Conservation (phyloP, 352 stramenopile species). For the Phytophthora sojae region DNA sequence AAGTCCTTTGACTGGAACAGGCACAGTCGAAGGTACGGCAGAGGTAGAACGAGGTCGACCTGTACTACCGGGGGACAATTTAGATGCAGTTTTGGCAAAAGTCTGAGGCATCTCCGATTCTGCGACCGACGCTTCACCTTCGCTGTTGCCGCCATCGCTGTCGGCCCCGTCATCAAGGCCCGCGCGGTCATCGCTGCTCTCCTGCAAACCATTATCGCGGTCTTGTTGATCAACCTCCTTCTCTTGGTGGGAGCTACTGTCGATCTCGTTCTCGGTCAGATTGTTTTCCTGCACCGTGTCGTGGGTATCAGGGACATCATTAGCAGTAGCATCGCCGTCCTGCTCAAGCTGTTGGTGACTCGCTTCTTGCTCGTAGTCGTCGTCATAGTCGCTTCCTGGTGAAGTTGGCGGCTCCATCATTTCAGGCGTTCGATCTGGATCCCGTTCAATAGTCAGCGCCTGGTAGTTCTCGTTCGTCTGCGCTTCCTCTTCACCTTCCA, state of each 20-base stretch:
- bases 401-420: conserved; percentile 60
- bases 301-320: background rate
- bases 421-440: conserved; percentile 11
- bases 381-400: conserved; percentile 39
- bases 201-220: background rate
- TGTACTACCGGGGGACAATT: background rate
- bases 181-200: conserved; percentile 12
- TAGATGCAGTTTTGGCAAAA: conserved; percentile 31
- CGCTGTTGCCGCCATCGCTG: conserved; percentile 21
- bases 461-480: conserved; percentile 20
- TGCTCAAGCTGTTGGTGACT: conserved; percentile 6
- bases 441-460: conserved; percentile 1
- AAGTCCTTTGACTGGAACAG: conserved; percentile 40
- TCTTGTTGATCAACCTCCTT: conserved; percentile 1
- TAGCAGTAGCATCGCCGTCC: conserved; percentile 7
- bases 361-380: conserved; percentile 34
- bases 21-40: background rate
- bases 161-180: conserved; percentile 4
- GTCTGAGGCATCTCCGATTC: conserved; percentile 57
- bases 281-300: background rate
- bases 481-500: conserved; percentile 43
- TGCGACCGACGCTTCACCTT: conserved; percentile 53
- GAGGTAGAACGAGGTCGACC: conserved; percentile 2
- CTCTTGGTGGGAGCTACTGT: conserved; percentile 16
- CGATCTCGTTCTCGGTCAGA: background rate